Conservation (phyloP, 257 asterid genomes). For the Linaria vulgaris region DNA sequence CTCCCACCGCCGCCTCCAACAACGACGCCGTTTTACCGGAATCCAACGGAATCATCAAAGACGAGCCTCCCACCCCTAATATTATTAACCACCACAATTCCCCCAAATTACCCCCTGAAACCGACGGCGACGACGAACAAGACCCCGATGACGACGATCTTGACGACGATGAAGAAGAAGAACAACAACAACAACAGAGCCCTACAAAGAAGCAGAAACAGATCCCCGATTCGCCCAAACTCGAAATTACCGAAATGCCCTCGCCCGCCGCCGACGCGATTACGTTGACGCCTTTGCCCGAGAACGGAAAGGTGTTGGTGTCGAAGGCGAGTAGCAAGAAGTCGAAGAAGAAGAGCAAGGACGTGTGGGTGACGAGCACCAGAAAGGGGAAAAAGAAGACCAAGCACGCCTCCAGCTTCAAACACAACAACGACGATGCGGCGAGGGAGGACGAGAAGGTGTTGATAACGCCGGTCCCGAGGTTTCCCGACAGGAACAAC, state of each 20-base stretch:
- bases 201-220: constrained; percentile 64
- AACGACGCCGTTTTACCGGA: constrained; percentile 15
- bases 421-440: constrained; percentile 32
- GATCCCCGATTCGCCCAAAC: constrained; percentile 37
- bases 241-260: constrained; percentile 31
- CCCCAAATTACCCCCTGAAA: constrained; percentile 37
- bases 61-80: constrained; percentile 28
- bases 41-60: constrained; percentile 33
- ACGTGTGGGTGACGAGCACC: constrained; percentile 75
- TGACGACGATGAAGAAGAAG: constrained; percentile 31
- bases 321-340: constrained; percentile 49
- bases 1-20: constrained; percentile 24
- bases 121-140: constrained; percentile 40
- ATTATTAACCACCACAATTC: constrained; percentile 26
- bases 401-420: constrained; percentile 46
- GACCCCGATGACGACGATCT: constrained; percentile 31
- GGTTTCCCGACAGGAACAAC: constrained; percentile 81
- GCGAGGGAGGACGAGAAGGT: constrained; percentile 64
- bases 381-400: constrained; percentile 71
- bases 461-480: constrained; percentile 65
- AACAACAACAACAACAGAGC: constrained; percentile 53
- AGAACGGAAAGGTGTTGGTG: constrained; percentile 25
- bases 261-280: constrained; percentile 21
- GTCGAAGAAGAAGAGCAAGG: constrained; percentile 76
- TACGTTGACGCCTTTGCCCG: constrained; percentile 5